Evolutionary conservation across 2,329 filamentous ascomycete species (phyloP), one percentile per base, ranked within the genome.

Genomic region (Leptoxyphium fumago): DNA sequence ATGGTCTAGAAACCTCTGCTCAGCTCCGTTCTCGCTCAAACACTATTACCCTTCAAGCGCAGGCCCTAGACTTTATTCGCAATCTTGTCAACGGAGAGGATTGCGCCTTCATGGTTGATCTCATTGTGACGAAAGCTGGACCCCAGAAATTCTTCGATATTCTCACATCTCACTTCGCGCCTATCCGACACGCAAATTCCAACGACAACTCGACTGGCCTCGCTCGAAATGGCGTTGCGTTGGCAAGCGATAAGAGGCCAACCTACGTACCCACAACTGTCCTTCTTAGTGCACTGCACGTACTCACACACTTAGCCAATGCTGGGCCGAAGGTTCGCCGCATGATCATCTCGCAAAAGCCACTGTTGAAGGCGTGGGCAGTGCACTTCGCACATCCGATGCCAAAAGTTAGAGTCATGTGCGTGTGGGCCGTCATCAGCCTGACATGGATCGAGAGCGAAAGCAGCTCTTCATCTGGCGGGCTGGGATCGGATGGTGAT

Each of bases 221-320:
- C 14, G 41, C 34, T n/a, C 18, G 32, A 17, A 34, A 28, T 30
- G 40, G 29, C 59, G 79, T 9, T 70, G 3, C 21, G 21, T 26
- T 26, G 7, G 21, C 21, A 7, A 26, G 4, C 21, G 21, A 26
- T 26, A 76, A 47, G 72, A 75, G 50, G 29, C 49, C 44, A 30
- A 46, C 59, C 34, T 64, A 64, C 50, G 62, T 61, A 50, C 48
- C 61, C 47, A 50, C 57, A 18, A 82, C 85, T 61, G 82, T 95
- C 48, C 73, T 95, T 42, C 74, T 77, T 54, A 75, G 84, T 2
- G 82, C 89, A 10, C 77, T 86, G 26, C 91, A 80, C 59, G 80
- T 95, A 45, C 71, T 96, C 41, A 81, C 91, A 11, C 87, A 96
- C 64, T 78, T 96, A 54, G 86, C 87, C 14, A 89, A 88, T 9